Conservation (phyloP, 768 basidiomycete genomes). For the Leccinum boreale region DNA sequence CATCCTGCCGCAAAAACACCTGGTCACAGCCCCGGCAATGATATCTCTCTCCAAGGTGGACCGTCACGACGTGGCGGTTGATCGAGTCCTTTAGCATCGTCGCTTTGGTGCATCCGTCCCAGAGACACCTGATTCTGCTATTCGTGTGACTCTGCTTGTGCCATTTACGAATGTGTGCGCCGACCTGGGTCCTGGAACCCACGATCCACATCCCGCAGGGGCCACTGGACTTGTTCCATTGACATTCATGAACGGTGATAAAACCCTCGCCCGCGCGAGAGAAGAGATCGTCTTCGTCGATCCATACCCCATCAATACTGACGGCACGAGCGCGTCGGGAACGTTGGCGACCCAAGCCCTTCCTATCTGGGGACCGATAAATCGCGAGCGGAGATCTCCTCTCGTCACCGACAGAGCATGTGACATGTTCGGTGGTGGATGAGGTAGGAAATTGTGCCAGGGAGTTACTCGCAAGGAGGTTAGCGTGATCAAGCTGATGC, state of each 20-base stretch:
- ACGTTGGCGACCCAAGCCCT: neutral
- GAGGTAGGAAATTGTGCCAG: neutral
- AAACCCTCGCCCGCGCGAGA: no score
- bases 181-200: neutral
- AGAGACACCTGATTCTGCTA: neutral
- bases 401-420: neutral
- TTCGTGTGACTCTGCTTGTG: neutral
- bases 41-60: constrained; percentile 1
- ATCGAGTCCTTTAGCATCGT: neutral
- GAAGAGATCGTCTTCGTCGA: constrained; percentile 4
- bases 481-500: neutral
- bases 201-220: constrained; percentile 7
- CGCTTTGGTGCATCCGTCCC: neutral
- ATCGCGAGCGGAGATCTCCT: neutral
- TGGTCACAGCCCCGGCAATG: neutral
- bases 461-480: neutral
- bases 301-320: neutral
- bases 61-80: constrained; percentile 1
- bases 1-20: constrained; percentile 2
- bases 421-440: neutral
- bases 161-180: constrained; percentile 1
- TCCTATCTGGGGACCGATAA: neutral
- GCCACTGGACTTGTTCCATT: neutral
- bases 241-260: constrained; percentile 2
- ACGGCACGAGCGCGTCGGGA: neutral